Evolutionary conservation across 495 filamentous ascomycete species (phyloP), one percentile per base, ranked within the genome.

Genomic region (Cairneyella variabilis): DNA sequence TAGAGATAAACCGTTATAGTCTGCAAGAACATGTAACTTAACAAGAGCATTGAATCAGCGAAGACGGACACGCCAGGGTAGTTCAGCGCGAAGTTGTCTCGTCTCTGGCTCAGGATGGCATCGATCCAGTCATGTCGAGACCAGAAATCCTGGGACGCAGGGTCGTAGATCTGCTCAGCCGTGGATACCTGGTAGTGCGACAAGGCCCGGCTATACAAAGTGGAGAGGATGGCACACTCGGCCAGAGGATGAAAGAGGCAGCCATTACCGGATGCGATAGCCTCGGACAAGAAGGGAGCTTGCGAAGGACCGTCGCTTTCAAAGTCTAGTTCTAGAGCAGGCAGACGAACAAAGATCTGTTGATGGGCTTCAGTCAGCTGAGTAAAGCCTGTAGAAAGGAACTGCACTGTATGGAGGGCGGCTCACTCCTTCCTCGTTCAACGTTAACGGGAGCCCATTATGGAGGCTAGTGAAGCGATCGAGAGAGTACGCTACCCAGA

Each of bases 401-500:
- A n/a, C n/a, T n/a, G 28, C 28, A 7, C 28, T n/a, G 37, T 54
- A 34, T 27, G 27, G 38, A 5, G 9, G n/a, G 36, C 23, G 41
- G 60, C 71, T 57, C 57, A 79, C 76, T 62, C 72, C 55, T 53
- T 77, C 70, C 43, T 82, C 78, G 21, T 71, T 69, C 26, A 83
- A 52, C 12, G 75, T 79, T 46, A 76, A 63, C 1, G 76, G 77
- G 49, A 69, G 62, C 3, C 68, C 67, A 27, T 73, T 69, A 27
- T 67, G 67, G 21, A 80, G 66, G 38, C 72, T 76, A 45, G 76
- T 70, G 21, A 81, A 71, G 0, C 74, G 69, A 58, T 83, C 79
- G 10, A 83, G 66, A 22, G 67, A 72, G 42, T 77, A 82, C 0
- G 78, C 77, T 40, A 81, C 66, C 79, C 79, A 83, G 46, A 82